Percentiles rank a stretch among this genome's conserved stretches.
phyloP scores from a whole-genome alignment of 163 green algal species.

The Prototheca cutis region DNA sequence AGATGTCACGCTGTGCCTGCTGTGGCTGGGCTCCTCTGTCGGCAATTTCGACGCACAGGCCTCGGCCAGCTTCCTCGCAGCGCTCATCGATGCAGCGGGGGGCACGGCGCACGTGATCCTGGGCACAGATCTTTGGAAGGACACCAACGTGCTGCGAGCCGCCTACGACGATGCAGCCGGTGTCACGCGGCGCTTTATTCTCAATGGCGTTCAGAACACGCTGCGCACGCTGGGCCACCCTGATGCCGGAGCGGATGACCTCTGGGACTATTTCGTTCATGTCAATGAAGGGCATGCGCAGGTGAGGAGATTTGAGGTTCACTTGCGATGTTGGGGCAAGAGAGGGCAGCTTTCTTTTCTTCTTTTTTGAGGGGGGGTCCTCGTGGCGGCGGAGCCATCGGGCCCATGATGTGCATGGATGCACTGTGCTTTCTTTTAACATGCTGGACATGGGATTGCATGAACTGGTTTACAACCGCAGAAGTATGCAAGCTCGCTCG shows the following conservation, averaged over 20 bases:
- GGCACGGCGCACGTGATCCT: constrained; percentile 28
- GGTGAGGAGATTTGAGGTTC: too few species aligned
- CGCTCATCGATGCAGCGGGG: constrained; percentile 3
- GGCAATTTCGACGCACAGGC: constrained; percentile 33
- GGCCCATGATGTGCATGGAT: too few species aligned
- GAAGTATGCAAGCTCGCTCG: too few species aligned
- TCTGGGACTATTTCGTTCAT: constrained; percentile 9
- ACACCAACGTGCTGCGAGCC: constrained; percentile 22
- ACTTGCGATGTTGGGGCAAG: too few species aligned
- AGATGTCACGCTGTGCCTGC: constrained; percentile 16
- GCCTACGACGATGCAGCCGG: constrained; percentile 48
- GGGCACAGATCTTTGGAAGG: constrained; percentile 50
- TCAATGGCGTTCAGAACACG: constrained; percentile 42
- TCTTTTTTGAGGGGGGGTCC: not conserved
- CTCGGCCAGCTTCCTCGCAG: constrained; percentile 20
- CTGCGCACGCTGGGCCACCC: constrained; percentile 21
- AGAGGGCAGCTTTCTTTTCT: too few species aligned
- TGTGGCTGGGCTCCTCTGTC: constrained; percentile 43
- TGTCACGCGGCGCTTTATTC: constrained; percentile 51
- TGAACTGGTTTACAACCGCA: too few species aligned
- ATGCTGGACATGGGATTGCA: too few species aligned
- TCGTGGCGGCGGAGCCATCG: too few species aligned
- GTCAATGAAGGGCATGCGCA: constrained; percentile 2
- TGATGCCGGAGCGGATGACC: not conserved
- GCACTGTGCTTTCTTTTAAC: too few species aligned